Percentiles rank a stretch among this genome's conserved stretches.
phyloP scores from a whole-genome alignment of 202 grass and related monocot genomes.

The Zizania palustris region DNA sequence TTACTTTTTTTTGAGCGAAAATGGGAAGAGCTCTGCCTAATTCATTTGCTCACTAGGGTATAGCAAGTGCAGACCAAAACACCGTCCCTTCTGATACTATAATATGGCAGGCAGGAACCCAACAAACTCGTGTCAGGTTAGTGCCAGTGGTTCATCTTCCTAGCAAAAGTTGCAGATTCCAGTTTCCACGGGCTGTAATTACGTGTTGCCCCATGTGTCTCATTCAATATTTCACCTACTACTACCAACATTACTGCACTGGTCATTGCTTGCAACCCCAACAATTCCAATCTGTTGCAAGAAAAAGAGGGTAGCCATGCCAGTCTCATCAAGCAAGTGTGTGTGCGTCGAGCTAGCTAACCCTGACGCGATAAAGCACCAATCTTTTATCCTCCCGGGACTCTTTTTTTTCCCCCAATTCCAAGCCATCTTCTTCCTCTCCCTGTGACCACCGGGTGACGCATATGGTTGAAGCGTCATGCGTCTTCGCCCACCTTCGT shows the following conservation, averaged over 20 bases:
- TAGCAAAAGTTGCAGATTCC: background rate
- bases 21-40: too few species aligned
- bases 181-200: background rate
- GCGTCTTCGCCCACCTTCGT: too few species aligned
- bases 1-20: too few species aligned
- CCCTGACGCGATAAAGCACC: background rate
- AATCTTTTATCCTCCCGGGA: background rate
- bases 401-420: background rate
- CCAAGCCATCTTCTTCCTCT: background rate
- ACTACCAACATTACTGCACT: too few species aligned
- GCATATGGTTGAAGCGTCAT: background rate
- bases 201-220: background rate
- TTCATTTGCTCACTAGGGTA: too few species aligned
- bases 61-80: too few species aligned
- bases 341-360: constrained; percentile 38
- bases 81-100: background rate
- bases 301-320: background rate
- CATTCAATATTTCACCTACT: constrained; percentile 3
- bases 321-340: constrained; percentile 28
- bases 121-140: background rate
- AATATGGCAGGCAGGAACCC: background rate
- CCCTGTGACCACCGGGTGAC: background rate
- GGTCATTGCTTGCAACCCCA: background rate
- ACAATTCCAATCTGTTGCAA: background rate
- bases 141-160: background rate